Base-by-base conservation (phyloP, 768 basidiomycete species). In the Tricholoma sp. region DNA sequence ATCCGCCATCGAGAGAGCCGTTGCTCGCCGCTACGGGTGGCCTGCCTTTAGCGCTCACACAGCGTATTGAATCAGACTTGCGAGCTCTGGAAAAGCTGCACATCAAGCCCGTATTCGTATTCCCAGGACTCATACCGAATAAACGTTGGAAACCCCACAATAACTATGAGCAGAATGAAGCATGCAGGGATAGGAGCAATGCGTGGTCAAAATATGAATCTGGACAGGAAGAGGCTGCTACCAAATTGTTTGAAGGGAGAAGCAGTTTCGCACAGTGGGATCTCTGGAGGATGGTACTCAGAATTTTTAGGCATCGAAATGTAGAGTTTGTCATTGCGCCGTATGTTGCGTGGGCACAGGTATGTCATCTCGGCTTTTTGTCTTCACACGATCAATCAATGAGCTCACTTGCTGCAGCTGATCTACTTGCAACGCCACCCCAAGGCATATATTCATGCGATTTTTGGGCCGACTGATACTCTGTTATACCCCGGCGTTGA, bases 31-130 rank as follows among this genome's bases (percentile, higher is more conserved):
- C 96, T 0, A 96, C 95, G 1, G 97, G 97, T 17, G 97, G 97
- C 37, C 82, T 95, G 15, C 97, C 96, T 1, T 81, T 98, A 56
- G 88, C 92, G 48, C 80, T 99, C 54, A 88, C 86, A 20, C 79
- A 82, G 63, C 88, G 91, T 60, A 92, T 99, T 69, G 95, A 98
- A 74, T 79, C 85, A 37, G 95, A 99, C 77, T 79, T 98, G 47
- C 89, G 95, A 49, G 77, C 82, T 12, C 86, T 98, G 67, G 94
- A 97, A 79, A 88, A 87, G 73, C 77, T 91, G 33, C 86, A 82
- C 62, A 98, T 99, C 79, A 97, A 96, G 69, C 97, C 97, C 18
- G 93, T 99, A n/a, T 96, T 99, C 65, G 92, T 99, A 51, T 98
- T 98, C 72, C 85, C 91, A 13, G 97, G 97, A 4, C 77, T 99